A percentile compares a stretch with the other conserved stretches of the same genome.
Conservation (phyloP, 2,329 filamentous ascomycete species). For the Periconia macrospinosa region DNA sequence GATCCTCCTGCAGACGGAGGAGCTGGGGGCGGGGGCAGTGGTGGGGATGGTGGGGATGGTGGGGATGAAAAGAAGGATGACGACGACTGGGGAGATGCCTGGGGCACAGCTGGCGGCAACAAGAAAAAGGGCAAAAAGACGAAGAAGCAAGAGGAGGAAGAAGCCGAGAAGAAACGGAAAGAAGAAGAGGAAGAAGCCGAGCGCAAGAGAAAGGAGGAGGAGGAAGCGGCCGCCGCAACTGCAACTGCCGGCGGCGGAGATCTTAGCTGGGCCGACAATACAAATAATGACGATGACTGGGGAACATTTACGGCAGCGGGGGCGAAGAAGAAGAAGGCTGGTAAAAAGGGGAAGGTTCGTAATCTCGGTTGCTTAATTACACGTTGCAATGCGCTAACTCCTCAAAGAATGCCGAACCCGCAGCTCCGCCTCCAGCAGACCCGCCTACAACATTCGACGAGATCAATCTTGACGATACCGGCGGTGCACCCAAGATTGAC, state of each 20-base stretch:
- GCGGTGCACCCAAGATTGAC: constrained; percentile 49
- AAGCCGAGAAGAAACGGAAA: constrained; percentile 41
- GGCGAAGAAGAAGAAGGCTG: constrained; percentile 38
- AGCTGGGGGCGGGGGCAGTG: constrained; percentile 29
- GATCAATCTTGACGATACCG: constrained; percentile 48
- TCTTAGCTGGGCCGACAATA: constrained; percentile 33
- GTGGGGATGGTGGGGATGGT: constrained; percentile 37
- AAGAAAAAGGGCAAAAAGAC: constrained; percentile 46
- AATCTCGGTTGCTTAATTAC: constrained; percentile 36
- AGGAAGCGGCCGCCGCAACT: constrained; percentile 25
- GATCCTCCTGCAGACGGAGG: constrained; percentile 40
- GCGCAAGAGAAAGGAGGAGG: constrained; percentile 30
- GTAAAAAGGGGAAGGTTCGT: constrained; percentile 45
- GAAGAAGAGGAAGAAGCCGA: constrained; percentile 34
- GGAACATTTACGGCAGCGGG: constrained; percentile 22
- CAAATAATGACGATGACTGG: constrained; percentile 42
- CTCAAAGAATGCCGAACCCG: constrained; percentile 30
- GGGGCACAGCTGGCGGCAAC: constrained; percentile 32
- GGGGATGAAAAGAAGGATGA: constrained; percentile 37
- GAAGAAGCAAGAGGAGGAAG: constrained; percentile 43
- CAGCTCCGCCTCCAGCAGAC: constrained; percentile 30
- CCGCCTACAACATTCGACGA: constrained; percentile 50
- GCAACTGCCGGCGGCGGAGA: constrained; percentile 25
- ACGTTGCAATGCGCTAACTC: constrained; percentile 32
- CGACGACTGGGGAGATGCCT: constrained; percentile 34